Evolutionary conservation across 2,329 filamentous ascomycete genomes (phyloP), one percentile per base, ranked within the genome.

Genomic region (Coniochaeta pulveracea): DNA sequence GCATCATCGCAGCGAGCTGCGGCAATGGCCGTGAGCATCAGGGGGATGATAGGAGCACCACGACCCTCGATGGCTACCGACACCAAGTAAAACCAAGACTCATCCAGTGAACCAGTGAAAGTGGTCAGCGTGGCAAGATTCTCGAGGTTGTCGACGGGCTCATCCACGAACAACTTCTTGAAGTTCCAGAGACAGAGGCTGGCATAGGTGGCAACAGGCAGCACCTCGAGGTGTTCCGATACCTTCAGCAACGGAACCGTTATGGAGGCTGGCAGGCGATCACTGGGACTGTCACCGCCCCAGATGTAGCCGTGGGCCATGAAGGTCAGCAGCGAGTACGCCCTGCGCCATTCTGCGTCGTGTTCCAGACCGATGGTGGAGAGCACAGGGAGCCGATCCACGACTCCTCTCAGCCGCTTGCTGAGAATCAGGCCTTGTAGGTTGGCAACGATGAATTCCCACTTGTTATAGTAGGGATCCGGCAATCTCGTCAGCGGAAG

Each of bases 61-160:
- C 85, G 80, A 35, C 88, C 86, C 59, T 98, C 91, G 42, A 98
- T 95, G 40, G 89, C 91, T 3, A 95, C 84, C 1, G 86, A 95
- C 34, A 96, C 76, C 10, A 98, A 69, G 54, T 96, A 98, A 54
- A 98, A 98, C 91, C 91, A 98, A 41, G 91, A 94, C 60, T 98
- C 91, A 52, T 98, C 91, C 35, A 93, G 66, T 6, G 86, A 88
- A 33, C 91, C 91, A 11, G 91, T 96, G 51, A 95, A 93, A 11
- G 91, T 95, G 48, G 78, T 76, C 39, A 96, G 67, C 3, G 85
- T 91, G 25, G 85, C 78, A 36, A 98, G 69, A 47, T 98, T 96
- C 49, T 91, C 80, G 28, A 96, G 69, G 42, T 76, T 76, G 49
- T 93, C 85, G 37, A 91, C 75, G 22, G 73, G 71, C 55, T 95